These are phyloP conservation scores for Plectosphaerella cucumerina DNA, from an alignment of 2,329 filamentous ascomycete genomes.

Conservation along the genomic window DNA sequence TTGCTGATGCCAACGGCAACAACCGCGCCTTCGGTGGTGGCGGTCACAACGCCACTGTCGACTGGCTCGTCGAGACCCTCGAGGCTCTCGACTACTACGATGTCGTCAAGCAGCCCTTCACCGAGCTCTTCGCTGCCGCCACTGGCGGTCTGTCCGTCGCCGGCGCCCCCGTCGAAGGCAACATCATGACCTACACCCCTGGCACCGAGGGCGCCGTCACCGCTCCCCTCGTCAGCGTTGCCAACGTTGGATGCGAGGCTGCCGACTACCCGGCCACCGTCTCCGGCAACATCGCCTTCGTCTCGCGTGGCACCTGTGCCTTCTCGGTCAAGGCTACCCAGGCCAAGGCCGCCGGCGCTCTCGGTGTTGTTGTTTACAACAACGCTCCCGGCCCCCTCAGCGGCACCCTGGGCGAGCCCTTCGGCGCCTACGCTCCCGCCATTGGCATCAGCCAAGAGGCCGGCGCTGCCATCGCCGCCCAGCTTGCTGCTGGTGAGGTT, in stretches of 20 bases:
- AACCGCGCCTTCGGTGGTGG: conserved; percentile 39
- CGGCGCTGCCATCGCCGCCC: conserved; percentile 27
- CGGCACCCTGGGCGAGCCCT: conserved; percentile 51
- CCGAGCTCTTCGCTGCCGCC: conserved; percentile 30
- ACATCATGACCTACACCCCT: conserved; percentile 46
- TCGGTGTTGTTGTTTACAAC: conserved; percentile 58
- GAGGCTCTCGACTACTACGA: conserved; percentile 33
- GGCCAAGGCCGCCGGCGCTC: conserved; percentile 54
- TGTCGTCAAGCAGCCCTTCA: conserved; percentile 40
- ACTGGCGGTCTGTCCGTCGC: conserved; percentile 22
- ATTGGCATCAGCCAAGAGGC: conserved; percentile 48
- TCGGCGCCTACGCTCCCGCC: conserved; percentile 42
- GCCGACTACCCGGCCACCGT: conserved; percentile 50
- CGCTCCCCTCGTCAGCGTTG: conserved; percentile 38
- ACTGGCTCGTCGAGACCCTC: conserved; percentile 37
- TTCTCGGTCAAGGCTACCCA: conserved; percentile 54
- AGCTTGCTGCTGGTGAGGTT: conserved; percentile 25
- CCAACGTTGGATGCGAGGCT: conserved; percentile 48
- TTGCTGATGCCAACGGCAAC: conserved; percentile 35
- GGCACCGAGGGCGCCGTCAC: conserved; percentile 29
- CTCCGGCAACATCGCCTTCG: conserved; percentile 52
- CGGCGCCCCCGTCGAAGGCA: conserved; percentile 19
- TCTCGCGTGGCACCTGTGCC: conserved; percentile 54
- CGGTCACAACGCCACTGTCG: conserved; percentile 42
- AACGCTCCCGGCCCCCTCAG: conserved; percentile 45